Conservation (phyloP, 164 flowering plant genomes). For the Annona cherimola region DNA sequence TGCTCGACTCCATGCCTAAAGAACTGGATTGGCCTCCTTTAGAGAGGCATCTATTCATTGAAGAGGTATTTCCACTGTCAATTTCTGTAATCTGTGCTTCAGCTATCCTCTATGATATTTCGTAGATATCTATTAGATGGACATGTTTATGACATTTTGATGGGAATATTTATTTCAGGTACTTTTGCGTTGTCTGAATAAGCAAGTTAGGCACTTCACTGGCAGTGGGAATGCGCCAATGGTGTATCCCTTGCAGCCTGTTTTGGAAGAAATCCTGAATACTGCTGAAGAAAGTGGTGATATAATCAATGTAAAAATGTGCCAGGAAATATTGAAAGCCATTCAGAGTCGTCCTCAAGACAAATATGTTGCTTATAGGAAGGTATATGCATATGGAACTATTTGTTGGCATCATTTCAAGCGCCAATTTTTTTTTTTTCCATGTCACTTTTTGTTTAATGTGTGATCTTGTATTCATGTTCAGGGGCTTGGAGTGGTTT, state of each 20-base stretch:
- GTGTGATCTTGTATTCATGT: conserved; percentile 1
- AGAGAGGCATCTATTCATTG: conserved; percentile 84
- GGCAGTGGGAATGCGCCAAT: conserved; percentile 88
- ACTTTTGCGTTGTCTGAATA: conserved; percentile 70
- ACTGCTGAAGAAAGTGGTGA: conserved; percentile 52
- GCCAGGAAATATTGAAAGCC: conserved; percentile 64
- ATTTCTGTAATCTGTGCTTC: background rate
- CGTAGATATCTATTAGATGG: background rate
- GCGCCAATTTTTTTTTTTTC: background rate
- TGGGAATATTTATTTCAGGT: conserved; percentile 18
- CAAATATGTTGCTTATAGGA: conserved; percentile 93
- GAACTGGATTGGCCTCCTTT: conserved; percentile 67
- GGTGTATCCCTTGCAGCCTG: conserved; percentile 67
- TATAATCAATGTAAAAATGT: conserved; percentile 39
- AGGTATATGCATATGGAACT: conserved; percentile 37
- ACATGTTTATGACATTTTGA: conserved; percentile 2
- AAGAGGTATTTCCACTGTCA: conserved; percentile 31
- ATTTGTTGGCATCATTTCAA: background rate
- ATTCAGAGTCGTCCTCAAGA: conserved; percentile 80
- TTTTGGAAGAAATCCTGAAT: conserved; percentile 66
- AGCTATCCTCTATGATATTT: background rate
- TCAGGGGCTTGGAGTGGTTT: conserved; percentile 98
- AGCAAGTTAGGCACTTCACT: conserved; percentile 71
- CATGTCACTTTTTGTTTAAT: background rate
- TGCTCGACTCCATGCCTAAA: conserved; percentile 96